Evolutionary conservation across 1,139 yeast genomes (phyloP).

Genomic region (Blastobotrys arbuscula): DNA sequence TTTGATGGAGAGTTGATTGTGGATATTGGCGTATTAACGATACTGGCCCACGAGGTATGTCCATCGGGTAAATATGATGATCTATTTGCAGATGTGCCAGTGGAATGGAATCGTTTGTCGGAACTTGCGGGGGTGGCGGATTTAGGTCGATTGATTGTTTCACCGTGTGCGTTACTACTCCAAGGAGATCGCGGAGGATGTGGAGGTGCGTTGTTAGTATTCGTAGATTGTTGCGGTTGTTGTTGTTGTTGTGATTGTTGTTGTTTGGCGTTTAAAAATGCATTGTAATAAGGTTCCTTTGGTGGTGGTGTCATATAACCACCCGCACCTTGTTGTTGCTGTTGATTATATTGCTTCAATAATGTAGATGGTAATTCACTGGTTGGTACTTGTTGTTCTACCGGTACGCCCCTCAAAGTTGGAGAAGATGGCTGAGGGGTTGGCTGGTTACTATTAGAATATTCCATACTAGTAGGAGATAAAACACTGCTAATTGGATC

Average conservation of each 20-base stretch:
- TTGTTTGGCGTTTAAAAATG: slow-evolving; percentile 4
- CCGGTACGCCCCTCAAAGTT: neutral
- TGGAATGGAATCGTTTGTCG: neutral
- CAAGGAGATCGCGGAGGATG: slow-evolving; percentile 20
- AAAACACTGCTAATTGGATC: slow-evolving; percentile 29
- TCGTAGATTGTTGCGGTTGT: slow-evolving; percentile 6
- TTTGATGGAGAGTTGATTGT: slow-evolving; percentile 5
- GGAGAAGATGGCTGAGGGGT: slow-evolving; percentile 12
- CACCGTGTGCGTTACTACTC: slow-evolving; percentile 15
- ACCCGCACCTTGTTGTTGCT: slow-evolving; percentile 8
- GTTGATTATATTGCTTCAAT: slow-evolving; percentile 9
- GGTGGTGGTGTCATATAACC: slow-evolving; percentile 23
- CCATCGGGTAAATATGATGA: slow-evolving; percentile 21
- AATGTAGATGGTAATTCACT: slow-evolving; percentile 10
- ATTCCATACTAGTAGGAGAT: slow-evolving; percentile 27
- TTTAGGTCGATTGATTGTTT: slow-evolving; percentile 28
- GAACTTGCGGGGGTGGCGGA: slow-evolving; percentile 19
- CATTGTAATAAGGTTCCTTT: slow-evolving; percentile 12
- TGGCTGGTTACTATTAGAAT: slow-evolving; percentile 16
- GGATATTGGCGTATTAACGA: slow-evolving; percentile 24
- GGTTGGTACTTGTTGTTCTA: slow-evolving; percentile 11
- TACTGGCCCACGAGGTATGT: slow-evolving; percentile 26
- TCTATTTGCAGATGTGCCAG: neutral
- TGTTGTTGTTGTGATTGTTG: slow-evolving; percentile 5
- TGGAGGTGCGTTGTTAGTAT: neutral